A percentile compares a stretch with the other conserved stretches of the same genome.
Evolutionary conservation across 2,329 filamentous ascomycete species (phyloP).

Genomic region (Septoria linicola): DNA sequence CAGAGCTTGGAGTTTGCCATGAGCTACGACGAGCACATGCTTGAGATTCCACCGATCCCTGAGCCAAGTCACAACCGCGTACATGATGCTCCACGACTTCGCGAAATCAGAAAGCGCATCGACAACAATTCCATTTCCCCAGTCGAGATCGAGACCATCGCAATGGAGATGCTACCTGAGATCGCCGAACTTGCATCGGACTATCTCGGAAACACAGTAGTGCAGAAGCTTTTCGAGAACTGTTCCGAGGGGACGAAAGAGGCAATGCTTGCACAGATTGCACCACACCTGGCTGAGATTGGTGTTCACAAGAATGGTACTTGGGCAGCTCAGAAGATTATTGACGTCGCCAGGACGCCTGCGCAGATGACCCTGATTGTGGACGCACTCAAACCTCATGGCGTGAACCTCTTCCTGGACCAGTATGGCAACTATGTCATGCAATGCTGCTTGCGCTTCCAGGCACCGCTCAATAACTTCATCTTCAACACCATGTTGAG

Average conservation of each 20-base stretch:
- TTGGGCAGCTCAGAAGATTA: conserved; percentile 99
- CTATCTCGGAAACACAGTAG: conserved; percentile 98
- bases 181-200: conserved; percentile 93
- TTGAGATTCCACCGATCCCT: conserved; percentile 84
- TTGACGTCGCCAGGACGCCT: conserved; percentile 86
- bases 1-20: conserved; percentile 74
- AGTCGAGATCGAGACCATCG: conserved; percentile 87
- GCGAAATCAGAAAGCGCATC: conserved; percentile 95
- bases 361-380: conserved; percentile 82
- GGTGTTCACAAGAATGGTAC: conserved; percentile 99
- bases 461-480: conserved; percentile 84
- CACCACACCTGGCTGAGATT: conserved; percentile 91
- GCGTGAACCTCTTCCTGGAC: conserved; percentile 87
- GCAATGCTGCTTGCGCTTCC: conserved; percentile 93
- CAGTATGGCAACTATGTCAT: conserved; percentile 99
- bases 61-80: conserved; percentile 86
- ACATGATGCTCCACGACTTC: conserved; percentile 89
- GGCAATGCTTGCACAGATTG: conserved; percentile 83
- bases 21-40: conserved; percentile 66
- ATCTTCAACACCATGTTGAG: conserved; percentile 98
- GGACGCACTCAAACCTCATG: conserved; percentile 79
- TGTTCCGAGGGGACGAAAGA: conserved; percentile 89
- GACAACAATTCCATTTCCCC: conserved; percentile 88
- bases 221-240: conserved; percentile 96
- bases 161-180: conserved; percentile 90